A percentile compares a stretch with the other conserved stretches of the same genome.
phyloP scores from a whole-genome alignment of 1,284 basidiomycete species.

The Trichosporon sp. region DNA sequence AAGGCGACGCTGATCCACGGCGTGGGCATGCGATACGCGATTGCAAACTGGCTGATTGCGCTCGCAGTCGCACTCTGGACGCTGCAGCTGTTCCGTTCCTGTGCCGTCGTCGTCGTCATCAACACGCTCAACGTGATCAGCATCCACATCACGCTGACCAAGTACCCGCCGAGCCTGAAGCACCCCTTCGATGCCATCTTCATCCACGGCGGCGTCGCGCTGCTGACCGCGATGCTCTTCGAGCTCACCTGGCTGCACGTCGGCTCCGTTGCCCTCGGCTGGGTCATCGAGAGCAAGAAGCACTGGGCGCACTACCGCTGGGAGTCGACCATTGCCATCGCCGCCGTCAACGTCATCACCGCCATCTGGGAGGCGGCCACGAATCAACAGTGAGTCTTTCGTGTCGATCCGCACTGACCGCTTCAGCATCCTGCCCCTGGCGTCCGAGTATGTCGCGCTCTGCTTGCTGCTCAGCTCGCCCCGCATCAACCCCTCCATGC shows the following conservation, averaged over 20 bases:
- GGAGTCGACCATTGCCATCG: conserved; percentile 49
- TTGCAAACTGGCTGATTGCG: conserved; percentile 80
- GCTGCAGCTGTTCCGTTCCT: conserved; percentile 53
- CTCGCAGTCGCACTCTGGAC: conserved; percentile 77
- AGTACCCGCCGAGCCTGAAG: conserved; percentile 48
- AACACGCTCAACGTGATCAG: conserved; percentile 53
- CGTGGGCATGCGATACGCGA: conserved; percentile 73
- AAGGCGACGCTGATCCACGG: conserved; percentile 77
- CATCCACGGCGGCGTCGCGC: conserved; percentile 59
- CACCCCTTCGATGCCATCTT: conserved; percentile 60
- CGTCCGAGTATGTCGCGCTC: conserved; percentile 51
- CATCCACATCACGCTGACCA: conserved; percentile 52
- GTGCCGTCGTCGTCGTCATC: conserved; percentile 51
- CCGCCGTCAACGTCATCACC: conserved; percentile 45
- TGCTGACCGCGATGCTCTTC: conserved; percentile 59
- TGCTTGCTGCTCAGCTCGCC: conserved; percentile 52
- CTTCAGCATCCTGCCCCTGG: conserved; percentile 42
- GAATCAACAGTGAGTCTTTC: conserved; percentile 44
- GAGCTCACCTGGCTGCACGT: conserved; percentile 59
- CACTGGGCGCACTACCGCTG: conserved; percentile 43
- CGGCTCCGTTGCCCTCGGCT: conserved; percentile 59
- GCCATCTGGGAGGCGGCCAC: conserved; percentile 49
- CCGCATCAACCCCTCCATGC: conserved; percentile 42
- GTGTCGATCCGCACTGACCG: background rate
- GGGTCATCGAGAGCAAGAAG: conserved; percentile 48